A percentile compares a stretch with the other conserved stretches of the same genome.
Evolutionary conservation across 2,329 filamentous ascomycete genomes (phyloP).

Genomic region (Xylaria sp.): DNA sequence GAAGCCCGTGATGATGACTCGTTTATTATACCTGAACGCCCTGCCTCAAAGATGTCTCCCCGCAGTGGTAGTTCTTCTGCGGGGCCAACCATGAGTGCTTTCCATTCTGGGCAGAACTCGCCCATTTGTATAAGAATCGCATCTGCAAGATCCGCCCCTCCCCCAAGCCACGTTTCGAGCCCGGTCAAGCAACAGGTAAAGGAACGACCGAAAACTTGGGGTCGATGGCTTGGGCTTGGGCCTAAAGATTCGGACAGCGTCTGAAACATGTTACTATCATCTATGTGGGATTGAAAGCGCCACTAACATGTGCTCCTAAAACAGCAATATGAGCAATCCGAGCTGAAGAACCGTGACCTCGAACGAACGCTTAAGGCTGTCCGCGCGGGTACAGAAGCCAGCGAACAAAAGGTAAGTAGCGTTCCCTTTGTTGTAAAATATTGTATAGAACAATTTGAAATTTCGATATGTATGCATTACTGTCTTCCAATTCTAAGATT

Average conservation of each 20-base stretch:
- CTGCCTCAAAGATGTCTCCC: constrained; percentile 24
- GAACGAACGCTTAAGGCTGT: constrained; percentile 66
- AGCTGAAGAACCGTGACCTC: constrained; percentile 66
- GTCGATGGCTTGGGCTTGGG: constrained; percentile 26
- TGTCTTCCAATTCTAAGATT: background rate
- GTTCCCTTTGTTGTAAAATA: constrained; percentile 25
- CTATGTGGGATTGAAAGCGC: background rate
- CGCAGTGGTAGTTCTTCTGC: constrained; percentile 2
- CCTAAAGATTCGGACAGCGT: constrained; percentile 5
- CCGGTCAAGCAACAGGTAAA: constrained; percentile 5
- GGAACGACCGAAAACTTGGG: constrained; percentile 36
- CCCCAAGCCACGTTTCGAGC: background rate
- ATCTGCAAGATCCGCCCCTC: constrained; percentile 12
- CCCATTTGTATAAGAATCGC: constrained; percentile 13
- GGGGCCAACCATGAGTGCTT: constrained; percentile 4
- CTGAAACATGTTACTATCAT: constrained; percentile 16
- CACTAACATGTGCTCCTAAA: constrained; percentile 37
- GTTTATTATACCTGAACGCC: constrained; percentile 32
- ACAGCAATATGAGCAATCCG: constrained; percentile 69
- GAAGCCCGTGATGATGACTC: constrained; percentile 34
- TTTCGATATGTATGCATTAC: background rate
- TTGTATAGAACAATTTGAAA: constrained; percentile 2
- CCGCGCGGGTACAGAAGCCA: constrained; percentile 60
- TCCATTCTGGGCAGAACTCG: constrained; percentile 25
- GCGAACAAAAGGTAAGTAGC: constrained; percentile 64